Base-by-base conservation (phyloP, 2,329 filamentous ascomycete species). In the Coniella vitis region DNA sequence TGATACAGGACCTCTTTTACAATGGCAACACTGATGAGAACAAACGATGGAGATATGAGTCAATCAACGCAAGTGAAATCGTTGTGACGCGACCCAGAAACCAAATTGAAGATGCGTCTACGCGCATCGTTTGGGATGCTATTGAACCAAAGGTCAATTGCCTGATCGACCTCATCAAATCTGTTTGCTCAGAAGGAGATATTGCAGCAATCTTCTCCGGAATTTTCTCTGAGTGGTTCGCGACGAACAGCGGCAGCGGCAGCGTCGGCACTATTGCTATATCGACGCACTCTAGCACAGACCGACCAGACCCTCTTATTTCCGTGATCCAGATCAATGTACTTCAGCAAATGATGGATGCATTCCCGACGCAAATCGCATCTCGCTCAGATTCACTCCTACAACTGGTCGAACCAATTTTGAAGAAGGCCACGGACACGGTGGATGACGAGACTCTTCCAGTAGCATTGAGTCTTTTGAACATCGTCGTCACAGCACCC, bases 341-440 rank as follows among this genome's bases (percentile, higher is more conserved):
- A 1, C 69, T 87, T 7, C 81, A 86, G 57, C 75, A 74, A 31
- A 73, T 89, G 65, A 79, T 87, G 63, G 75, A 78, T 20, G 73
- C 69, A 39, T 75, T 83, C 39, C 75, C 81, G 1, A 76, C 83
- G 19, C 81, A 78, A 53, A 71, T 89, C 12, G 75, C 84, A 25
- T 74, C 73, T 29, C 76, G 81, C 49, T 83, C 84, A 2, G 74
- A 75, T 38, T 80, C 86, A 56, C 72, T 87, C 7, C 66, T 89
- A 2, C 75, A 81, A 39, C 71, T 90, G 2, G 74, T 84, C 42
- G 70, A 71, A 44, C 75, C 84, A 48, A 72, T 89, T 0, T 62
- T 89, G 1, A 47, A 7, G 48, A 49, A 69, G 70, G 14, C 70
- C 7, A 65, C 67, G 4, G 64, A 68, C 0, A 50, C 64, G 3